Evolutionary conservation across 2,329 filamentous ascomycete species (phyloP).

Genomic region (Hypoxylon sp.): DNA sequence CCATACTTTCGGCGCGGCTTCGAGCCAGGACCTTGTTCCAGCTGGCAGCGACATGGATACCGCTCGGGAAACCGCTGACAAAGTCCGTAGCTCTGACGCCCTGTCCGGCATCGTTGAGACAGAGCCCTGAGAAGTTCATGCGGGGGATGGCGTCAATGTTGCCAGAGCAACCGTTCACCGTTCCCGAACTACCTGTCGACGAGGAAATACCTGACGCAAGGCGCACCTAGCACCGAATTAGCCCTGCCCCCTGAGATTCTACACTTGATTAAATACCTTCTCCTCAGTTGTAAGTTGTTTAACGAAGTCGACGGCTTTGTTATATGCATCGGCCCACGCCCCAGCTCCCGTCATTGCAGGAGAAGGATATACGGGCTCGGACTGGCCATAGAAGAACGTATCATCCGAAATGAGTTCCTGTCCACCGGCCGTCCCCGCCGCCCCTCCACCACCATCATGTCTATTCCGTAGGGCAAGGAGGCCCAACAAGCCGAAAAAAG

Average conservation of each 20-base stretch:
- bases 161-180: conserved; percentile 63
- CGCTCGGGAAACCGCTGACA: conserved; percentile 64
- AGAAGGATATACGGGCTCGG: conserved; percentile 66
- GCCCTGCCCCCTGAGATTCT: conserved; percentile 3
- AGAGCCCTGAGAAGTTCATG: conserved; percentile 61
- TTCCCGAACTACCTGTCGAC: conserved; percentile 55
- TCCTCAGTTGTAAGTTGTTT: conserved; percentile 80
- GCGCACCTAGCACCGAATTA: conserved; percentile 66
- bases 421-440: conserved; percentile 20
- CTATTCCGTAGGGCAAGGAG: conserved; percentile 52
- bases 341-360: conserved; percentile 72
- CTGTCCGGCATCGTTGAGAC: conserved; percentile 58
- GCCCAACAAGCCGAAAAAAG: conserved; percentile 52
- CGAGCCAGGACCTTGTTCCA: conserved; percentile 73
- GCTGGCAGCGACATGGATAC: conserved; percentile 72
- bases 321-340: conserved; percentile 77
- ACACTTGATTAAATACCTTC: conserved; percentile 65
- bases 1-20: conserved; percentile 55
- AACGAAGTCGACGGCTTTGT: conserved; percentile 78
- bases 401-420: conserved; percentile 58
- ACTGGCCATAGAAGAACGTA: conserved; percentile 65
- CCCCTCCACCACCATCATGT: conserved; percentile 19
- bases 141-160: conserved; percentile 59
- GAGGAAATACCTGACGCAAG: conserved; percentile 79
- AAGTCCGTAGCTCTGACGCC: conserved; percentile 60